phyloP scores from a whole-genome alignment of 345 rosid species.

The Corymbia maculata region DNA sequence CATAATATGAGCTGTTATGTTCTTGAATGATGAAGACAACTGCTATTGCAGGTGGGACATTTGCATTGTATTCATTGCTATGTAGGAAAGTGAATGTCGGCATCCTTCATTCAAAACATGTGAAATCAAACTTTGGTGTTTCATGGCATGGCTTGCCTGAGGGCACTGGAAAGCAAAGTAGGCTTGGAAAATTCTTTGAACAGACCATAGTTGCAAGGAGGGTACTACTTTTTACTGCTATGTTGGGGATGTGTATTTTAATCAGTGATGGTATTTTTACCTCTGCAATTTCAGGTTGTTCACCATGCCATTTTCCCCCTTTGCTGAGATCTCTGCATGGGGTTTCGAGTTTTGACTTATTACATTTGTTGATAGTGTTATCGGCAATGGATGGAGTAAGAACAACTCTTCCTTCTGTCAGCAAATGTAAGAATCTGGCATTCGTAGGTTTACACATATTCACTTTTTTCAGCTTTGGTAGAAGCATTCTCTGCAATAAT shows the following conservation, averaged over 20 bases:
- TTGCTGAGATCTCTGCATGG: not conserved
- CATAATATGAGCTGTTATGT: not conserved
- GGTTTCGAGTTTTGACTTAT: not conserved
- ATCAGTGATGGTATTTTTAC: slow-evolving; percentile 92
- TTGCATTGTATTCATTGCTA: slow-evolving; percentile 76
- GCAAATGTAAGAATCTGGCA: slow-evolving; percentile 28
- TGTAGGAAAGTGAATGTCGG: slow-evolving; percentile 64
- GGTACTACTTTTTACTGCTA: slow-evolving; percentile 57
- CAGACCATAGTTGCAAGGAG: slow-evolving; percentile 43
- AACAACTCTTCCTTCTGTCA: slow-evolving; percentile 48
- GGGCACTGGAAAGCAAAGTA: slow-evolving; percentile 16
- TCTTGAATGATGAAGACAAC: not conserved
- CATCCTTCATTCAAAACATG: slow-evolving; percentile 27
- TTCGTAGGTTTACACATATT: not conserved
- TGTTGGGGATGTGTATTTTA: slow-evolving; percentile 85
- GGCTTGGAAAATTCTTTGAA: slow-evolving; percentile 52
- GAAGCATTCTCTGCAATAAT: slow-evolving; percentile 63
- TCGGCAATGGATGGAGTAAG: slow-evolving; percentile 65
- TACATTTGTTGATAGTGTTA: slow-evolving; percentile 30
- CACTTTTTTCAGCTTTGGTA: slow-evolving; percentile 49
- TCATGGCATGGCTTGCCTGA: slow-evolving; percentile 4
- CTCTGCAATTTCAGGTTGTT: slow-evolving; percentile 78
- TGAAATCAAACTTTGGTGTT: slow-evolving; percentile 3
- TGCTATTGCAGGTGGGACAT: slow-evolving; percentile 66
- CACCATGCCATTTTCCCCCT: not conserved